A percentile compares a stretch with the other conserved stretches of the same genome.
Conservation (phyloP, 345 rosid genomes). For the Euphorbia tirucalli region DNA sequence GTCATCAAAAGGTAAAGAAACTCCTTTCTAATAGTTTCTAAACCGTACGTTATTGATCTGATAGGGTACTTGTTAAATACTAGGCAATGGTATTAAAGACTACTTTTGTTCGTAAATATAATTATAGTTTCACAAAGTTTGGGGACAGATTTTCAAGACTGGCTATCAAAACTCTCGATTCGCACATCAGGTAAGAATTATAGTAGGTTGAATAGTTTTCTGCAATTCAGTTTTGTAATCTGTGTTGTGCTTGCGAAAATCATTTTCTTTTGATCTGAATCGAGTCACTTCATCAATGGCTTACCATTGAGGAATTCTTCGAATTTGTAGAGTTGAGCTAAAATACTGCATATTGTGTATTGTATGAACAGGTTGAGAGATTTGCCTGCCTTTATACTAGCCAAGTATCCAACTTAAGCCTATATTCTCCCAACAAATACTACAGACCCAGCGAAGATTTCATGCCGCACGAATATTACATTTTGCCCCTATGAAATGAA, state of each 20-base stretch:
- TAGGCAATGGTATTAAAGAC: neutral
- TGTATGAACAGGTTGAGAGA: constrained; percentile 80
- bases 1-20: constrained; percentile 63
- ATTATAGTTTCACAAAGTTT: constrained; percentile 78
- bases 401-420: constrained; percentile 82
- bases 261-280: no score
- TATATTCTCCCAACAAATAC: constrained; percentile 90
- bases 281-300: no score
- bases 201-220: neutral
- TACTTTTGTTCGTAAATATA: neutral
- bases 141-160: constrained; percentile 99
- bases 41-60: no score
- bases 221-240: no score
- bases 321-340: neutral
- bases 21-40: no score
- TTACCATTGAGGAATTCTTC: no score
- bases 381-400: constrained; percentile 96
- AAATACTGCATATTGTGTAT: no score
- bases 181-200: constrained; percentile 80
- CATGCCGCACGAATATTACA: constrained; percentile 92
- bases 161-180: constrained; percentile 96
- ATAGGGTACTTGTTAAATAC: no score
- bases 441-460: constrained; percentile 91
- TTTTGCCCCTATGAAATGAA: constrained; percentile 60
- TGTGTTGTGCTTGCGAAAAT: no score